phyloP scores from a whole-genome alignment of 345 rosid genomes.

The Hypericum androsaemum region DNA sequence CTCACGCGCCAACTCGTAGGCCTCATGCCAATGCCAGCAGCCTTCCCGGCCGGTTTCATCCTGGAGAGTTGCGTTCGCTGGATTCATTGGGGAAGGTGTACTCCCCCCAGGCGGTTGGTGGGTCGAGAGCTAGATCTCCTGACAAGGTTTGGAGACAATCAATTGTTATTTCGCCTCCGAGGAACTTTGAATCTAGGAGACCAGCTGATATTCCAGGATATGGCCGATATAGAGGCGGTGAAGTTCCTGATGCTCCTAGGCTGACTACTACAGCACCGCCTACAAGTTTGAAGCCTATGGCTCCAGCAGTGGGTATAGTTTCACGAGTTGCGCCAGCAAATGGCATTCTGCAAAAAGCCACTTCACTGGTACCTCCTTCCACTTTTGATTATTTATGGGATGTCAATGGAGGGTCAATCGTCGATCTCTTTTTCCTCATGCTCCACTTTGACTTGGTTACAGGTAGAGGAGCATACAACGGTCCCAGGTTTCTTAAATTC shows the following conservation, averaged over 20 bases:
- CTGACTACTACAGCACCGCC: background rate
- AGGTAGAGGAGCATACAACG: conserved; percentile 28
- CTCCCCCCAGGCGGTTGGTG: conserved; percentile 17
- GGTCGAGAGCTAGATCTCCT: conserved; percentile 25
- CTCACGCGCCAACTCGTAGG: conserved; percentile 7
- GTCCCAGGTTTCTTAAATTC: conserved; percentile 35
- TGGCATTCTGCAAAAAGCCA: conserved; percentile 14
- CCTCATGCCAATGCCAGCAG: conserved; percentile 15
- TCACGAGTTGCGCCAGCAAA: conserved; percentile 10
- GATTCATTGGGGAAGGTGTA: conserved; percentile 14
- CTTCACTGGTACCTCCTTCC: conserved; percentile 29
- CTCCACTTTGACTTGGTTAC: background rate
- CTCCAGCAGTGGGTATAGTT: conserved; percentile 8
- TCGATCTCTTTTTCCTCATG: conserved; percentile 1
- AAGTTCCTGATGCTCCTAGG: conserved; percentile 11
- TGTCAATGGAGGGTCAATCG: background rate
- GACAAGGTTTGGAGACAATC: conserved; percentile 11
- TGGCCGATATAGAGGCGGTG: conserved; percentile 7
- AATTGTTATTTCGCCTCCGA: conserved; percentile 14
- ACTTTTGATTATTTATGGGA: background rate
- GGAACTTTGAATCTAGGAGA: conserved; percentile 12
- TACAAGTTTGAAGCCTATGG: conserved; percentile 1
- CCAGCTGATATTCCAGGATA: conserved; percentile 11
- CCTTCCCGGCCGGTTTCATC: conserved; percentile 12
- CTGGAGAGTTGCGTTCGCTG: conserved; percentile 6